These are phyloP conservation scores for Protea cynaroides DNA, from an alignment of 164 flowering plant genomes.

Conservation along the genomic window DNA sequence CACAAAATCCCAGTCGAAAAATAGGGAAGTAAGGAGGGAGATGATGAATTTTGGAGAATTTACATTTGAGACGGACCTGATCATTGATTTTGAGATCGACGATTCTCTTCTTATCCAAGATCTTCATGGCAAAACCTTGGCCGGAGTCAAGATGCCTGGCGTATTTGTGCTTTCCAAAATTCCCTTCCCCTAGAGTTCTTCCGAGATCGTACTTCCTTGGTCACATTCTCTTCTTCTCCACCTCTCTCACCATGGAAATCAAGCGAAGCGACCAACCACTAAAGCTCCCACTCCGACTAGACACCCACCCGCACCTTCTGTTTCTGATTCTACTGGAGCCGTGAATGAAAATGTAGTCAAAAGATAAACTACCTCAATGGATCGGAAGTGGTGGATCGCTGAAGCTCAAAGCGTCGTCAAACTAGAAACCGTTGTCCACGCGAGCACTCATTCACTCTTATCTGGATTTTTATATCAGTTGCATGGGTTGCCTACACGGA, in stretches of 20 bases:
- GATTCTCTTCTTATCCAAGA: constrained; percentile 61
- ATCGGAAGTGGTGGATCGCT: no score
- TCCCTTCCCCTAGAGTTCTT: constrained; percentile 78
- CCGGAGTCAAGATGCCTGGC: constrained; percentile 63
- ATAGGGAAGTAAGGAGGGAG: not conserved
- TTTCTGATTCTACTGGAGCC: constrained; percentile 3
- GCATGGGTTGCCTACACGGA: no score
- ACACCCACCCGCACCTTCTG: constrained; percentile 10
- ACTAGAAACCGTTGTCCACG: no score
- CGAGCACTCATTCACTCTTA: no score
- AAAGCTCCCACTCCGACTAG: not conserved
- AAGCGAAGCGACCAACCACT: not conserved
- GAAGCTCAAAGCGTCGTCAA: no score
- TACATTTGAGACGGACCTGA: constrained; percentile 49
- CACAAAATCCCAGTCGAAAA: not conserved
- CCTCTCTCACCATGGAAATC: constrained; percentile 26
- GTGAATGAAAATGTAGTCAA: no score
- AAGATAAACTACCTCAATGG: no score
- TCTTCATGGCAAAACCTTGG: constrained; percentile 65
- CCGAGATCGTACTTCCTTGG: constrained; percentile 89
- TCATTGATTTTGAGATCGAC: constrained; percentile 56
- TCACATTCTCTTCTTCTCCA: constrained; percentile 49
- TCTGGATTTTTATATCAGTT: no score
- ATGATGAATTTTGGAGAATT: not conserved
- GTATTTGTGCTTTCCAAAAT: constrained; percentile 81